A percentile compares a stretch with the other conserved stretches of the same genome.
These are phyloP conservation scores for Angomonas deanei DNA, from an alignment of 208 protist species.

Conservation along the genomic window DNA sequence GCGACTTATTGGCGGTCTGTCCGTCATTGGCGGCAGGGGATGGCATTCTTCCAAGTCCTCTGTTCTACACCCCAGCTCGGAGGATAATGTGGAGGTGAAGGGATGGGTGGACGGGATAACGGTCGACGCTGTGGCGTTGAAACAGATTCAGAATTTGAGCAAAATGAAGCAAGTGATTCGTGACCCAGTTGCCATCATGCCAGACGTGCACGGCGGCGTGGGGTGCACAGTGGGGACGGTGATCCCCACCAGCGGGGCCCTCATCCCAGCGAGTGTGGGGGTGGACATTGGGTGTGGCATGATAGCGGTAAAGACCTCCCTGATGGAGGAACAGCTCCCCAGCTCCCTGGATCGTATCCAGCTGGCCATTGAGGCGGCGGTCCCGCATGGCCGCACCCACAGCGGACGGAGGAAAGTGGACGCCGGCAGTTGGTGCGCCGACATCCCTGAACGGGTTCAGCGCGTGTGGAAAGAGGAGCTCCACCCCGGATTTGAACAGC, in stretches of 20 bases:
- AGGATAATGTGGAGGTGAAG: slow-evolving; percentile 45
- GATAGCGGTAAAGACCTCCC: slow-evolving; percentile 68
- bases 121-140: slow-evolving; percentile 42
- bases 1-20: too few species aligned
- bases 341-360: slow-evolving; percentile 50
- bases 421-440: slow-evolving; percentile 61
- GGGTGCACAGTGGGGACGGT: slow-evolving; percentile 83
- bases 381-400: slow-evolving; percentile 80
- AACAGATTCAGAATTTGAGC: slow-evolving; percentile 52
- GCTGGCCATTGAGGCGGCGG: slow-evolving; percentile 61
- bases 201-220: slow-evolving; percentile 82
- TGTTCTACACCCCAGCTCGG: too few species aligned
- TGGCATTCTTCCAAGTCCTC: too few species aligned
- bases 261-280: slow-evolving; percentile 85
- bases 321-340: slow-evolving; percentile 63
- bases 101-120: slow-evolving; percentile 62
- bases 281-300: slow-evolving; percentile 92
- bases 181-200: slow-evolving; percentile 81
- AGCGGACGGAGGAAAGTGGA: slow-evolving; percentile 41
- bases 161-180: slow-evolving; percentile 49
- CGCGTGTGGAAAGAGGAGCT: slow-evolving; percentile 56
- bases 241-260: slow-evolving; percentile 68
- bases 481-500: slow-evolving; percentile 49
- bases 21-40: too few species aligned
- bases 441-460: slow-evolving; percentile 36